These are phyloP conservation scores for Pseudocercospora macadamiae DNA, from an alignment of 2,329 filamentous ascomycete species.

Conservation along the genomic window DNA sequence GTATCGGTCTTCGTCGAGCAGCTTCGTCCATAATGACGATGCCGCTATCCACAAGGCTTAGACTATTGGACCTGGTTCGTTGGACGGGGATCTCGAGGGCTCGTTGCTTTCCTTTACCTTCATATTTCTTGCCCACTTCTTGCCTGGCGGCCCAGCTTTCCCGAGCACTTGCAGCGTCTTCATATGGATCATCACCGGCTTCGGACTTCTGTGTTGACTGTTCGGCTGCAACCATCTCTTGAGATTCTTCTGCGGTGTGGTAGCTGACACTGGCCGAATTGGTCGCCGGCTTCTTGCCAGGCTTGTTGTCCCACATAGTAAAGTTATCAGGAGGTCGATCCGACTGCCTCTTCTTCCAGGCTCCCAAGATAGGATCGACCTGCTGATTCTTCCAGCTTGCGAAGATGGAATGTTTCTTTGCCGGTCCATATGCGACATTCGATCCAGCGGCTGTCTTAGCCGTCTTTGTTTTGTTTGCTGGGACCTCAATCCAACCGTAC, in stretches of 20 bases:
- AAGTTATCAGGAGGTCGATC: neutral
- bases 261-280: neutral
- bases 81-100: neutral
- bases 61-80: neutral
- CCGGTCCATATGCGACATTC: neutral
- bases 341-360: neutral
- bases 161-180: neutral
- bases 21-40: conserved; percentile 13
- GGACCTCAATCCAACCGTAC: conserved; percentile 12
- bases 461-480: conserved; percentile 1
- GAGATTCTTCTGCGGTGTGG: neutral
- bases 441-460: neutral
- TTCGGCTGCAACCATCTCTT: neutral
- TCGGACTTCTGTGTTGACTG: neutral
- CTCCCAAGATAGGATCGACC: conserved; percentile 9
- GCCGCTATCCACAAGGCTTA: conserved; percentile 23
- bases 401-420: conserved; percentile 7
- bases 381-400: neutral
- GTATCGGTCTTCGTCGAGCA: neutral
- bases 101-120: conserved; percentile 13
- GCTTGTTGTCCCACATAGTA: neutral
- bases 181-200: neutral
- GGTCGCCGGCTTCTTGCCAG: neutral
- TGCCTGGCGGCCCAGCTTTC: neutral
- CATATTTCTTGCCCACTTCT: neutral